Evolutionary conservation across 495 filamentous ascomycete species (phyloP).

Genomic region (Hypomontagnella submonticulosa): DNA sequence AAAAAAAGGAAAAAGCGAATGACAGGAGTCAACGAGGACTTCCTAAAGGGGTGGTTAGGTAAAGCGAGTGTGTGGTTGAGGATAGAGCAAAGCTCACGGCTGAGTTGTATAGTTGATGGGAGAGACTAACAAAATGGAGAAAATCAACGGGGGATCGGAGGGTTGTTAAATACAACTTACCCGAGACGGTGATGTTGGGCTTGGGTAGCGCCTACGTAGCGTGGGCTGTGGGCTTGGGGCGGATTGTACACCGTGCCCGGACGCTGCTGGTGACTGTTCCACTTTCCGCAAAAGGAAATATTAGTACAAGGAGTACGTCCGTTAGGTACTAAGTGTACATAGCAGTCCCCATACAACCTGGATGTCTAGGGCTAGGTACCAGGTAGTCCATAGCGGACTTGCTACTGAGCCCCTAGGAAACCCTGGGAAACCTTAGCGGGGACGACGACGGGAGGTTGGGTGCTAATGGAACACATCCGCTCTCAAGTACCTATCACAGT

Average conservation of each 20-base stretch:
- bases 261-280: slow-evolving; percentile 22
- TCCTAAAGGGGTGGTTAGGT: slow-evolving; percentile 58
- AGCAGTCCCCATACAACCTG: not conserved
- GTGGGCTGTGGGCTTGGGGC: slow-evolving; percentile 23
- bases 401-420: no score
- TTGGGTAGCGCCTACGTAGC: not conserved
- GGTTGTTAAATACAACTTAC: slow-evolving; percentile 46
- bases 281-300: slow-evolving; percentile 43
- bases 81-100: slow-evolving; percentile 53
- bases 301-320: slow-evolving; percentile 27
- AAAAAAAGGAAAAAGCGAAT: slow-evolving; percentile 66
- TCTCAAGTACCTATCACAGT: slow-evolving; percentile 32
- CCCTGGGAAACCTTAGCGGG: slow-evolving; percentile 19
- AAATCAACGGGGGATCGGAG: slow-evolving; percentile 48
- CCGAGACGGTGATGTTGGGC: slow-evolving; percentile 41
- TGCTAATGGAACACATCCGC: slow-evolving; percentile 30
- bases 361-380: no score
- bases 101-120: slow-evolving; percentile 46
- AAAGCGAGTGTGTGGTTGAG: slow-evolving; percentile 64
- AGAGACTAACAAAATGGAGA: slow-evolving; percentile 47
- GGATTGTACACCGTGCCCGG: slow-evolving; percentile 35
- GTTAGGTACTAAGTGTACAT: no score
- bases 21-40: slow-evolving; percentile 74
- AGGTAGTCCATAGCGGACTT: not conserved
- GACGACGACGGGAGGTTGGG: slow-evolving; percentile 24